Evolutionary conservation across 2,329 filamentous ascomycete genomes (phyloP).

Genomic region (Cryphonectria naterciae): DNA sequence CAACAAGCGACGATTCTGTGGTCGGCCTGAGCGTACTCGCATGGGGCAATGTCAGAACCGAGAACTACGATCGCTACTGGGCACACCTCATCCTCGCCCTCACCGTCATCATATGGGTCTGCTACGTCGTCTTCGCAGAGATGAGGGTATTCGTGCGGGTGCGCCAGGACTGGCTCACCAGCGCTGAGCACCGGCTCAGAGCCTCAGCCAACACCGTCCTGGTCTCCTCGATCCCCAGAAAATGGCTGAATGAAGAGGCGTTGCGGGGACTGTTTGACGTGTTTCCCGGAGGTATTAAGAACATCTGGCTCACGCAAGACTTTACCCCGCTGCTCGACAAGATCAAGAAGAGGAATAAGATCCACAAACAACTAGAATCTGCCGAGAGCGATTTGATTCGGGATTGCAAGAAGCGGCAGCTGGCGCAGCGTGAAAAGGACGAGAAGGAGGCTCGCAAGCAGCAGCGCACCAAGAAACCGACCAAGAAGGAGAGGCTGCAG

Average conservation of each 20-base stretch:
- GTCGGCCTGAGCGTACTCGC: conserved; percentile 78
- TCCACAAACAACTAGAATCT: conserved; percentile 74
- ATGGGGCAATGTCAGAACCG: conserved; percentile 80
- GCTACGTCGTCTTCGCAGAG: conserved; percentile 84
- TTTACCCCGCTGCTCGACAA: conserved; percentile 83
- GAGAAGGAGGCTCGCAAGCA: conserved; percentile 67
- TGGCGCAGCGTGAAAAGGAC: conserved; percentile 67
- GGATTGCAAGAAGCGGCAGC: conserved; percentile 75
- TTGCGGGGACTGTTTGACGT: conserved; percentile 88
- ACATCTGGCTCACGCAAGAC: conserved; percentile 96
- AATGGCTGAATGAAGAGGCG: conserved; percentile 86
- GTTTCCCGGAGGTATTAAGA: conserved; percentile 91
- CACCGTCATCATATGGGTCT: conserved; percentile 79
- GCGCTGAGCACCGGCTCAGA: conserved; percentile 88
- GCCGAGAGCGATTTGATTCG: conserved; percentile 87
- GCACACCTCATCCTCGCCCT: conserved; percentile 84
- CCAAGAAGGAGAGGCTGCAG: conserved; percentile 54
- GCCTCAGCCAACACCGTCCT: conserved; percentile 96
- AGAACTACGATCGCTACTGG: conserved; percentile 73
- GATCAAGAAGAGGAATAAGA: conserved; percentile 71
- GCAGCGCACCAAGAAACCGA: conserved; percentile 51
- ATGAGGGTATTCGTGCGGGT: conserved; percentile 87
- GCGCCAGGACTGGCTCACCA: conserved; percentile 91
- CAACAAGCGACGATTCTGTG: conserved; percentile 43
- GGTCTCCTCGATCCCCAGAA: conserved; percentile 85